Base-by-base conservation (phyloP, 495 filamentous ascomycete species). In the Penicillium longicatenatum region DNA sequence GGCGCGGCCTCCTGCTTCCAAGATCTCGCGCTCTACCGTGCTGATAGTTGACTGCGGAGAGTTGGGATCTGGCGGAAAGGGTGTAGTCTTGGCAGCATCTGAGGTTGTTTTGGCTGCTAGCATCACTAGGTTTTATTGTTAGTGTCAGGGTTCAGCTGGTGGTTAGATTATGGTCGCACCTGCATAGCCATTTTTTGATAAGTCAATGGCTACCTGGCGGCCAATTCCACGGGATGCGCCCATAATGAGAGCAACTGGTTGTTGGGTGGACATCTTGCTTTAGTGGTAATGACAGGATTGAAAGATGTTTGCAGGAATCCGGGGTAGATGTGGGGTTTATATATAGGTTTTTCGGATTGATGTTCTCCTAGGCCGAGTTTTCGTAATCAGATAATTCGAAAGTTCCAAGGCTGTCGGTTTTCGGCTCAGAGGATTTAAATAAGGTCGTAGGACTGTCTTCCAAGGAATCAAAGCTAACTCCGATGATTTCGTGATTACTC, bases 61-160 rank as follows among this genome's bases (percentile, higher is more conserved):
- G 70, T 94, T 93, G n/a, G 91, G 91, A 64, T 93, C 80, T 0
- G 91, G 91, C 3, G 90, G 89, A 67, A 93, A 93, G 4, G 87
- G 84, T 6, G 61, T 64, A 31, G 74, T 70, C 52, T 68, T 76
- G 57, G 66, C 66, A 20, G 87, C 82, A 64, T 87, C 80, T 51
- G 87, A 92, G 10, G 82, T 87, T 45, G 86, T 87, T 69, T 93
- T 94, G n/a, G 90, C 89, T 19, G 89, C 83, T 11, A 93, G 82
- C 60, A 93, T 85, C 51, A 94, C 91, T 95, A 46, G 21, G 12
- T 35, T 39, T 35, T 17, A 22, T 26, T 46, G 2, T 65, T 53
- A 31, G 54, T 58, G 51, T 44, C 37, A 30, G 33, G 20, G 20
- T 41, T 39, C 5, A 17, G 17, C 21, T 53, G 24, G 20, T 44